phyloP scores from a whole-genome alignment of 108 stramenopile genomes.

The Cylindrotheca fusiformis region DNA sequence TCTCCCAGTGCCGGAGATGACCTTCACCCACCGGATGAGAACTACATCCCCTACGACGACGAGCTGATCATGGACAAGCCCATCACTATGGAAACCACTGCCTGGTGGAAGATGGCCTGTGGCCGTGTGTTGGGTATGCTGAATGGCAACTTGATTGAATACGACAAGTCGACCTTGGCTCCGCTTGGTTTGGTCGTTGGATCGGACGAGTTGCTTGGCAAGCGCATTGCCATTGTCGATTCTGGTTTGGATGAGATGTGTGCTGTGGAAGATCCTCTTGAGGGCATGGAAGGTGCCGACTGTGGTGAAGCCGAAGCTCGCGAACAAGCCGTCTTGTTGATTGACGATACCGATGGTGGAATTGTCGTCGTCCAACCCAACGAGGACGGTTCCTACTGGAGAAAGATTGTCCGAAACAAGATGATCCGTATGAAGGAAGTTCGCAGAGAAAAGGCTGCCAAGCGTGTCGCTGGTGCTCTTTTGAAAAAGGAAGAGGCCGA shows the following conservation, averaged over 20 bases:
- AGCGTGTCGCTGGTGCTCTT: background rate
- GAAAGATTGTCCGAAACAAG: slow-evolving; percentile 93
- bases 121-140: slow-evolving; percentile 91
- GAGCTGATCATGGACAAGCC: background rate
- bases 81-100: slow-evolving; percentile 10
- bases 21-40: slow-evolving; percentile 28
- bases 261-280: background rate
- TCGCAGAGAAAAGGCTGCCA: slow-evolving; percentile 76
- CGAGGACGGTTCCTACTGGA: slow-evolving; percentile 94
- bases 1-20: slow-evolving; percentile 35
- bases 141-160: slow-evolving; percentile 90
- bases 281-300: slow-evolving; percentile 61
- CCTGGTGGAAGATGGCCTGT: slow-evolving; percentile 95
- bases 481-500: slow-evolving; percentile 16
- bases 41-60: background rate
- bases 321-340: slow-evolving; percentile 34
- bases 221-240: slow-evolving; percentile 71
- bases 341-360: background rate
- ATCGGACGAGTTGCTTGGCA: slow-evolving; percentile 23
- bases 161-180: slow-evolving; percentile 85
- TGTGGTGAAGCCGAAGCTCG: slow-evolving; percentile 32
- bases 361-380: slow-evolving; percentile 89
- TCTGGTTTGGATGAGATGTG: slow-evolving; percentile 43
- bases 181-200: slow-evolving; percentile 90
- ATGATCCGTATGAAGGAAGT: slow-evolving; percentile 83